A percentile compares a stretch with the other conserved stretches of the same genome.
Evolutionary conservation across 2,329 filamentous ascomycete species (phyloP).

Genomic region (Colletotrichum orbiculare): DNA sequence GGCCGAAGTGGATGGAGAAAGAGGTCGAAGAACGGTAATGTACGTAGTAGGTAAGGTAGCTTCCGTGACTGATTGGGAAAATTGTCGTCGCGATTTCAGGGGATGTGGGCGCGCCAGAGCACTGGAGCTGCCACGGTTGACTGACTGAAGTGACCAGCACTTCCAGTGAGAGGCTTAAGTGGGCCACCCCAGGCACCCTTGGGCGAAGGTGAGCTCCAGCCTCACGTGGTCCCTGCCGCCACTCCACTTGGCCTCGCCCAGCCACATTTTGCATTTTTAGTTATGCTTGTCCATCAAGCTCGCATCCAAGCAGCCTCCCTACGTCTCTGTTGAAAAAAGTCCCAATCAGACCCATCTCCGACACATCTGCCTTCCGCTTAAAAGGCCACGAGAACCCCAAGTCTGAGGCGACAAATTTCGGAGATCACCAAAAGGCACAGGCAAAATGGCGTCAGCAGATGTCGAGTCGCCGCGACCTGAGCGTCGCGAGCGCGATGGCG

Average conservation of each 20-base stretch:
- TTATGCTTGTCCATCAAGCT: conserved; percentile 9
- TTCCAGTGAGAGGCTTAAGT: neutral
- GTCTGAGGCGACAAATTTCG: neutral
- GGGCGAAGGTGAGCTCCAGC: conserved; percentile 27
- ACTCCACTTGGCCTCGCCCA: conserved; percentile 1
- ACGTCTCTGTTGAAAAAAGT: conserved; percentile 1
- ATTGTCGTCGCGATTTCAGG: conserved; percentile 37
- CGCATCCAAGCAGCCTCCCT: conserved; percentile 20
- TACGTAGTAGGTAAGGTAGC: conserved; percentile 8
- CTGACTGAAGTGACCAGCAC: conserved; percentile 4
- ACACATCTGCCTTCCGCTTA: conserved; percentile 11
- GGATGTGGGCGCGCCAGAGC: conserved; percentile 30
- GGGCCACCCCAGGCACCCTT: conserved; percentile 2
- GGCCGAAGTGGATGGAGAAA: neutral
- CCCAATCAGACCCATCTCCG: conserved; percentile 9
- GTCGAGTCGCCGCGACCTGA: conserved; percentile 54
- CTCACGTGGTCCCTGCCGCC: conserved; percentile 13
- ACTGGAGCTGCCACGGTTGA: conserved; percentile 35
- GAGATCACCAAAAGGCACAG: conserved; percentile 3
- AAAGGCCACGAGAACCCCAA: conserved; percentile 6
- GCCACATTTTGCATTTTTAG: conserved; percentile 32
- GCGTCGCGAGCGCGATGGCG: conserved; percentile 40
- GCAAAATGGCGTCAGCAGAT: conserved; percentile 58
- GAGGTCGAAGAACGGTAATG: conserved; percentile 3
- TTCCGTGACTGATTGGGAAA: conserved; percentile 33